A percentile compares a stretch with the other conserved stretches of the same genome.
These are phyloP conservation scores for Vitis hybrid DNA, from an alignment of 177 flowering plant genomes.

Conservation along the genomic window DNA sequence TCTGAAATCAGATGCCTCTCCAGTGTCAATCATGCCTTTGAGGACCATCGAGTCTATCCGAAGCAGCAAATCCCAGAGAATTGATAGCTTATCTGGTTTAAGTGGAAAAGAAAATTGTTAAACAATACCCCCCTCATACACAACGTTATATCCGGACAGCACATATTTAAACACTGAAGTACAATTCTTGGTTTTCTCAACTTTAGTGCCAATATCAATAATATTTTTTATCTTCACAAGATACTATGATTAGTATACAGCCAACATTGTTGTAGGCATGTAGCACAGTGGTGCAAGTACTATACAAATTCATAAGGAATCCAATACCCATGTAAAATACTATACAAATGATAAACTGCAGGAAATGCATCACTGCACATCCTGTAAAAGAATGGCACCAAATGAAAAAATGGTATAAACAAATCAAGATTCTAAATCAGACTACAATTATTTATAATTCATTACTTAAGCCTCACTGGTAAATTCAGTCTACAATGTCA, in stretches of 20 bases:
- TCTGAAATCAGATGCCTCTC: slow-evolving; percentile 65
- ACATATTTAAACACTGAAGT: not conserved
- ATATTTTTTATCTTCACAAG: not conserved
- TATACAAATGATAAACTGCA: not conserved
- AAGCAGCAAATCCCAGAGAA: slow-evolving; percentile 62
- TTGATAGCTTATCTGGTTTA: slow-evolving; percentile 36
- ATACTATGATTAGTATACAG: not conserved
- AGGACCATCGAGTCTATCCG: slow-evolving; percentile 85
- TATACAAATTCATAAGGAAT: too few relatives aligned
- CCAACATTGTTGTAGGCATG: not conserved
- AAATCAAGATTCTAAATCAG: not conserved
- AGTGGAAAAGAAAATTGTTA: not conserved
- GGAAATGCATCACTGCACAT: not conserved
- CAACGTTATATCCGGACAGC: not conserved
- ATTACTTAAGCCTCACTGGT: not conserved
- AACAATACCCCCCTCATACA: slow-evolving; percentile 2
- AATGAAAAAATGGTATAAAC: not conserved
- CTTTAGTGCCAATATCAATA: not conserved
- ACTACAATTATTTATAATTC: not conserved
- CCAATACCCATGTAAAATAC: too few relatives aligned
- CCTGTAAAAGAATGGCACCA: not conserved
- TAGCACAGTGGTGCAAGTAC: too few relatives aligned
- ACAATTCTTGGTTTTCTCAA: not conserved
- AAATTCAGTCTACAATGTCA: not conserved
- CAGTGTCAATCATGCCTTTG: slow-evolving; percentile 41